Conservation (phyloP, 805 yeast species). For the Ogataea corticis region DNA sequence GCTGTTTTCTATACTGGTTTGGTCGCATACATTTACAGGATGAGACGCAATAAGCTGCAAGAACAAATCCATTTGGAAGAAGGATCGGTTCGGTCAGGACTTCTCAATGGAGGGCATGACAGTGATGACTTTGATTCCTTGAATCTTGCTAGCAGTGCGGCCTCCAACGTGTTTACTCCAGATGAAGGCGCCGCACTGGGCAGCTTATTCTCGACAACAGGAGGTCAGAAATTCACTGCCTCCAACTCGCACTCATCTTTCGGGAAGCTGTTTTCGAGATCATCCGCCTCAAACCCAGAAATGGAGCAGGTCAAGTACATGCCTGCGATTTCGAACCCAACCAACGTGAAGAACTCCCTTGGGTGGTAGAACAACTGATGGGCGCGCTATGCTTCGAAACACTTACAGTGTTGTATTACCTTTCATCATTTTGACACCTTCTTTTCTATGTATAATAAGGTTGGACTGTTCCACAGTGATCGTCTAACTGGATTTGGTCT, state of each 20-base stretch:
- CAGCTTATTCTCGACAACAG: slow-evolving; percentile 7
- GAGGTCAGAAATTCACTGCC: slow-evolving; percentile 13
- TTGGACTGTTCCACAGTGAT: background rate
- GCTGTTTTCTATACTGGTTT: slow-evolving; percentile 62
- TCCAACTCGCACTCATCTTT: slow-evolving; percentile 20
- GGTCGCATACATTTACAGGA: slow-evolving; percentile 54
- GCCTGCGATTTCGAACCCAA: slow-evolving; percentile 64
- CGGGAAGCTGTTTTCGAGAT: slow-evolving; percentile 15
- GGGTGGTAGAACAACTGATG: slow-evolving; percentile 55
- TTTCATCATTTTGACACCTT: background rate
- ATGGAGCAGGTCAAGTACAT: slow-evolving; percentile 31
- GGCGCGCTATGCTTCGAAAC: background rate
- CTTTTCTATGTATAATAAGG: slow-evolving; percentile 7
- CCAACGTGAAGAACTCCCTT: slow-evolving; percentile 66
- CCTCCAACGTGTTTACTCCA: background rate
- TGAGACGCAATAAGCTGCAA: slow-evolving; percentile 32
- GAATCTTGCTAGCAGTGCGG: slow-evolving; percentile 1
- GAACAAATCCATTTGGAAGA: slow-evolving; percentile 14
- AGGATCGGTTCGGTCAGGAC: slow-evolving; percentile 13
- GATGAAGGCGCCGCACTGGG: background rate
- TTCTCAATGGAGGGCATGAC: slow-evolving; percentile 9
- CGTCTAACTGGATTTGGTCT: no score
- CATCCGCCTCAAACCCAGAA: slow-evolving; percentile 14
- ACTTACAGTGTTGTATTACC: slow-evolving; percentile 1
- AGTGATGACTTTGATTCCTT: slow-evolving; percentile 1